Percentiles rank a stretch among this genome's conserved stretches.
These are phyloP conservation scores for Candida tropicalis DNA, from an alignment of 1,139 yeast species.

Conservation along the genomic window DNA sequence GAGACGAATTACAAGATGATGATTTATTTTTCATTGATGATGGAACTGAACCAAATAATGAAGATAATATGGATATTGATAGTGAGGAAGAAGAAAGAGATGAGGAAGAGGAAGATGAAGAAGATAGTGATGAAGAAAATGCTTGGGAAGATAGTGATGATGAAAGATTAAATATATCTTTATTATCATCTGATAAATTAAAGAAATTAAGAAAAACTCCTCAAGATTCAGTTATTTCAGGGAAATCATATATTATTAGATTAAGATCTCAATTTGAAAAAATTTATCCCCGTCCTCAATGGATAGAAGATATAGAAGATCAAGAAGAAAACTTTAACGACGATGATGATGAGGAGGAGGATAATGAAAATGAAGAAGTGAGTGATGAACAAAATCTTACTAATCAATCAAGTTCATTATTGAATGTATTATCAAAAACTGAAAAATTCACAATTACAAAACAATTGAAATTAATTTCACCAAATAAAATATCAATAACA, in stretches of 20 bases:
- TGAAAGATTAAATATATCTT: slow-evolving; percentile 66
- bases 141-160: slow-evolving; percentile 97
- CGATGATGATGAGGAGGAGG: slow-evolving; percentile 34
- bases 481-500: slow-evolving; percentile 69
- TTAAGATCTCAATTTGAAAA: slow-evolving; percentile 83
- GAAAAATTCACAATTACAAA: slow-evolving; percentile 56
- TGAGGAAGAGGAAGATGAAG: slow-evolving; percentile 30
- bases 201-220: slow-evolving; percentile 72
- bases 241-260: slow-evolving; percentile 69
- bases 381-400: slow-evolving; percentile 22
- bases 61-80: slow-evolving; percentile 13
- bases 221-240: slow-evolving; percentile 60
- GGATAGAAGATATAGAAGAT: slow-evolving; percentile 61
- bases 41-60: slow-evolving; percentile 29
- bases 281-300: slow-evolving; percentile 83
- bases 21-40: slow-evolving; percentile 69
- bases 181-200: slow-evolving; percentile 59
- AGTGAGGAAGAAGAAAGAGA: slow-evolving; percentile 38
- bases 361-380: slow-evolving; percentile 32
- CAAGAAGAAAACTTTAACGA: slow-evolving; percentile 21
- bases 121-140: slow-evolving; percentile 38
- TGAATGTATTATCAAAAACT: slow-evolving; percentile 60
- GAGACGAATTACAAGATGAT: slow-evolving; percentile 54
- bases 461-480: slow-evolving; percentile 63
- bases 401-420: slow-evolving; percentile 12